A percentile compares a stretch with the other conserved stretches of the same genome.
Evolutionary conservation across 75 land plant genomes (phyloP).

Genomic region (Sequoiadendron giganteum): DNA sequence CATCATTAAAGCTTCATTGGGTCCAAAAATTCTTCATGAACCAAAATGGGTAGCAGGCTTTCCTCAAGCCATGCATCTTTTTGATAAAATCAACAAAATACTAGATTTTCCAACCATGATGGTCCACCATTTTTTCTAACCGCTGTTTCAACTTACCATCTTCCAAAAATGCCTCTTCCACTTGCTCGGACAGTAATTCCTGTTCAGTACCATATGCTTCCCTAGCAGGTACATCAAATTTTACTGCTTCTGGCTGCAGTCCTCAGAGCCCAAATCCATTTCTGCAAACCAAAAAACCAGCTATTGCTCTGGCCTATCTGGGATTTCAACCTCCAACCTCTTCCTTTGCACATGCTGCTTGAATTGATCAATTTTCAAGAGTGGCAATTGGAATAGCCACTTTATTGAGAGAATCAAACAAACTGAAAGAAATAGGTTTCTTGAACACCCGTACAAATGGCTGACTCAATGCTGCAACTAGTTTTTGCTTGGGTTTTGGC

Average conservation of each 20-base stretch:
- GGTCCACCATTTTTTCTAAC: background rate
- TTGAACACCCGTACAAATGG: background rate
- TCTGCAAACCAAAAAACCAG: background rate
- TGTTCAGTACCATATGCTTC: background rate
- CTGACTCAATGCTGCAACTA: background rate
- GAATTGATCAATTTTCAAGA: background rate
- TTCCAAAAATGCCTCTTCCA: background rate
- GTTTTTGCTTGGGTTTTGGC: background rate
- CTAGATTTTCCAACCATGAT: background rate
- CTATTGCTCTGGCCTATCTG: background rate
- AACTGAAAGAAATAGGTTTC: background rate
- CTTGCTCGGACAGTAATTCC: background rate
- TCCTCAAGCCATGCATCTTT: background rate
- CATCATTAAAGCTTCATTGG: background rate
- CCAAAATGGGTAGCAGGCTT: background rate
- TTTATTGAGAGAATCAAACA: no score
- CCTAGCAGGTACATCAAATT: background rate
- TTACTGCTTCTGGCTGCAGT: background rate
- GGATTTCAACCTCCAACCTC: background rate
- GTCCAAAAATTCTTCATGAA: background rate
- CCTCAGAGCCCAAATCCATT: background rate
- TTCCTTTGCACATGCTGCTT: background rate
- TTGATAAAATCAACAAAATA: background rate
- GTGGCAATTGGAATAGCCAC: background rate
- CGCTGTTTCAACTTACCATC: background rate